Percentiles rank a stretch among this genome's conserved stretches.
Evolutionary conservation across 2,329 filamentous ascomycete species (phyloP).

Genomic region (Arthrinium phaeospermum): DNA sequence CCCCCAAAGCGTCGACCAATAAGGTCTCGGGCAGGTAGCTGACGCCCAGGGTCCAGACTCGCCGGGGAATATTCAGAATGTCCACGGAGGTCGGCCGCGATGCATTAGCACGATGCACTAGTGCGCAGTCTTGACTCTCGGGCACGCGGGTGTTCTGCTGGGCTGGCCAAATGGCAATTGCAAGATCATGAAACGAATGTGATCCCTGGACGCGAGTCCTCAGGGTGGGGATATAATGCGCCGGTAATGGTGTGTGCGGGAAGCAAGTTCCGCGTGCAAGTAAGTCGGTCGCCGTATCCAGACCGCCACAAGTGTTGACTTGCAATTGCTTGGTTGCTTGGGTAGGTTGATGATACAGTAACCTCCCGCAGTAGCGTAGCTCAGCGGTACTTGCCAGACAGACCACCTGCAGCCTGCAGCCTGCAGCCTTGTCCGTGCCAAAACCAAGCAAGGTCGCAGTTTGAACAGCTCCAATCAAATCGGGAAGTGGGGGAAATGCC

Average conservation of each 20-base stretch:
- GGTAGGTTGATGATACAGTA: neutral
- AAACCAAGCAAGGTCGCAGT: neutral
- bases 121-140: neutral
- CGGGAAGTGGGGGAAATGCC: neutral
- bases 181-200: neutral
- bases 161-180: neutral
- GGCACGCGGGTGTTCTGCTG: neutral
- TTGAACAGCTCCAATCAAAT: conserved; percentile 4
- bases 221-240: conserved; percentile 11
- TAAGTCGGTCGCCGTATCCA: neutral
- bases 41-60: neutral
- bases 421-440: conserved; percentile 1
- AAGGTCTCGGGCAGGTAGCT: neutral
- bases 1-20: neutral
- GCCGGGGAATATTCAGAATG: conserved; percentile 4
- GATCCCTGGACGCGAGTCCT: conserved; percentile 2
- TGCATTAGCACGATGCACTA: conserved; percentile 15
- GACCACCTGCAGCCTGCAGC: conserved; percentile 9
- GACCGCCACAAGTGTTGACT: neutral
- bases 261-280: neutral
- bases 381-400: neutral
- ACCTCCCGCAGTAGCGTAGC: neutral
- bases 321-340: neutral
- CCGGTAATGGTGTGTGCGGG: neutral
- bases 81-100: conserved; percentile 7